phyloP scores from a whole-genome alignment of 768 basidiomycete genomes.

The Coprinopsis strossmayeri region DNA sequence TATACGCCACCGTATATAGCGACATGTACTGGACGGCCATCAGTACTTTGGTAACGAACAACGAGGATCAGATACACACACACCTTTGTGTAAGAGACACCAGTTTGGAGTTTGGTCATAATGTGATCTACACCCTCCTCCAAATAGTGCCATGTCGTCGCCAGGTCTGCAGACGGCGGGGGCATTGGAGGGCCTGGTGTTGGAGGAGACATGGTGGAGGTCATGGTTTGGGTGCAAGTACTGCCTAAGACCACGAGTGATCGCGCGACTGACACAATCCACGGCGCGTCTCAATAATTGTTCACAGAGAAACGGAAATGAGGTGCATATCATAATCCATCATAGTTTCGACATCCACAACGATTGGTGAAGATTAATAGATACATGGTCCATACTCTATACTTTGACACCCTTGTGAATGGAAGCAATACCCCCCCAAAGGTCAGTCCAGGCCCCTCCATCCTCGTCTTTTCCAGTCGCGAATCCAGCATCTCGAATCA shows the following conservation, averaged over 20 bases:
- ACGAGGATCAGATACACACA: slow-evolving; percentile 3
- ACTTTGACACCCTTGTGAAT: slow-evolving; percentile 83
- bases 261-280: slow-evolving; percentile 21
- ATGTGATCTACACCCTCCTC: slow-evolving; percentile 88
- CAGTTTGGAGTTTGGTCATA: slow-evolving; percentile 86
- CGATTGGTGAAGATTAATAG: background rate
- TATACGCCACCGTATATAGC: slow-evolving; percentile 89
- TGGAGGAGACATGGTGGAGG: slow-evolving; percentile 27
- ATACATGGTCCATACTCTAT: slow-evolving; percentile 24
- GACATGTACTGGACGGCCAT: slow-evolving; percentile 65
- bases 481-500: slow-evolving; percentile 88
- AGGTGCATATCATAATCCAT: background rate
- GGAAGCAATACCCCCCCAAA: slow-evolving; percentile 85
- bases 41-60: slow-evolving; percentile 2
- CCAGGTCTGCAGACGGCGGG: slow-evolving; percentile 61
- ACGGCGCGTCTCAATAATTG: slow-evolving; percentile 6
- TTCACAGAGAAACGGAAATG: background rate
- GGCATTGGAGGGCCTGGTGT: slow-evolving; percentile 49
- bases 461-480: slow-evolving; percentile 62
- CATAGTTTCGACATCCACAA: no score
- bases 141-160: slow-evolving; percentile 84
- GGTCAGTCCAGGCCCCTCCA: slow-evolving; percentile 78
- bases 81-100: slow-evolving; percentile 76
- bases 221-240: slow-evolving; percentile 14
- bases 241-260: slow-evolving; percentile 12